Evolutionary conservation across 805 yeast genomes (phyloP).

Genomic region (Torulaspora indica): DNA sequence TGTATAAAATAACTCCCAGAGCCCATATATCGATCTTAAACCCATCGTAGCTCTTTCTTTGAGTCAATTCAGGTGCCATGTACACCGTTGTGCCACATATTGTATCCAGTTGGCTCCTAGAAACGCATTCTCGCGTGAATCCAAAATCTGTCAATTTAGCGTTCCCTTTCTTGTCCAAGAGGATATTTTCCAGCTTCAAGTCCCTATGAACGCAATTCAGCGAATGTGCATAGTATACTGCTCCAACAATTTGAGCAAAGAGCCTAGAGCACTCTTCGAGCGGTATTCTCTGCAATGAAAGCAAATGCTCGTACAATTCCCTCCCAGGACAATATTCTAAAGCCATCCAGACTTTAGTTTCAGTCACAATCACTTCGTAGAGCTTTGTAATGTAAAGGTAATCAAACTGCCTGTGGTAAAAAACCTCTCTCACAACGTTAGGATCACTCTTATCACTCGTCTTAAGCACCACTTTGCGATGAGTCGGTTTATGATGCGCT

Average conservation of each 20-base stretch:
- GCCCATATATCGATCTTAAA: constrained; percentile 87
- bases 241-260: constrained; percentile 60
- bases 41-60: constrained; percentile 68
- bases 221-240: constrained; percentile 66
- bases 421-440: constrained; percentile 83
- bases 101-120: constrained; percentile 60
- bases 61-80: constrained; percentile 91
- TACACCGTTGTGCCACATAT: constrained; percentile 92
- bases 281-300: constrained; percentile 48
- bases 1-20: constrained; percentile 80
- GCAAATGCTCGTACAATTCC: constrained; percentile 65
- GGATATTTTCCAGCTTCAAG: constrained; percentile 72
- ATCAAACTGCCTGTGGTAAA: constrained; percentile 75
- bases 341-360: constrained; percentile 76
- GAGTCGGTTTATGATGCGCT: constrained; percentile 72
- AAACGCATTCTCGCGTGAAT: constrained; percentile 72
- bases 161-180: constrained; percentile 51
- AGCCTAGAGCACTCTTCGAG: constrained; percentile 47
- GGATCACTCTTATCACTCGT: constrained; percentile 75
- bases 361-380: constrained; percentile 82
- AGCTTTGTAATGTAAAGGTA: constrained; percentile 81
- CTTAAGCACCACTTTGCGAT: constrained; percentile 76
- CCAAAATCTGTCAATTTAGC: constrained; percentile 91
- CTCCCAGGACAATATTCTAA: constrained; percentile 85
- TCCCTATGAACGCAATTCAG: constrained; percentile 81